These are phyloP conservation scores for Pythium guiyangense DNA, from an alignment of 352 stramenopile species.

Conservation along the genomic window DNA sequence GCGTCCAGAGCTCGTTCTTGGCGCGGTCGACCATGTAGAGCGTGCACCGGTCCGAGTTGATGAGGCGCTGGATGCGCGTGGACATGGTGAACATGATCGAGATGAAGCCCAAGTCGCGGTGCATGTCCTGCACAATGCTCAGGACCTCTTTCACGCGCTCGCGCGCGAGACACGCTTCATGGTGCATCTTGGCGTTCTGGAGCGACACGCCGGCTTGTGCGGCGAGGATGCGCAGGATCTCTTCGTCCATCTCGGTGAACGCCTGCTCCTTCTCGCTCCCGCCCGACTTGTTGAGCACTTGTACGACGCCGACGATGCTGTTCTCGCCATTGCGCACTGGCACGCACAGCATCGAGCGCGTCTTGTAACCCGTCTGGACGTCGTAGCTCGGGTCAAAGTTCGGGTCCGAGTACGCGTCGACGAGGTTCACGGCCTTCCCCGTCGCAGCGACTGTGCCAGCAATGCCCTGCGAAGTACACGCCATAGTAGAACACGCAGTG, in stretches of 20 bases:
- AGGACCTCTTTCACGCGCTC: slow-evolving; percentile 80
- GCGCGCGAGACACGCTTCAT: slow-evolving; percentile 38
- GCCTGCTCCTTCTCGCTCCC: slow-evolving; percentile 46
- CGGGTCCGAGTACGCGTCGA: slow-evolving; percentile 90
- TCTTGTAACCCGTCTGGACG: slow-evolving; percentile 89
- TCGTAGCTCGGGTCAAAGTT: slow-evolving; percentile 93
- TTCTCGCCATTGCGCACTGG: slow-evolving; percentile 79
- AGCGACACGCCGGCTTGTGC: slow-evolving; percentile 84
- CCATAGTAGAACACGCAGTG: neutral
- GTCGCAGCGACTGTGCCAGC: slow-evolving; percentile 83
- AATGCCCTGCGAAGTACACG: slow-evolving; percentile 50
- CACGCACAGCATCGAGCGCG: slow-evolving; percentile 88
- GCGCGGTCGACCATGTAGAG: slow-evolving; percentile 90
- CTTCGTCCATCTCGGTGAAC: slow-evolving; percentile 87
- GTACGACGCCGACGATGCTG: slow-evolving; percentile 84
- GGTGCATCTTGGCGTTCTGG: slow-evolving; percentile 79
- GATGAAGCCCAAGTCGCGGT: slow-evolving; percentile 86
- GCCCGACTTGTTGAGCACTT: slow-evolving; percentile 86
- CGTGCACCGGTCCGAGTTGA: slow-evolving; percentile 90
- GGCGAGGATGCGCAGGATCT: slow-evolving; percentile 83
- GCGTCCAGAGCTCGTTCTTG: slow-evolving; percentile 88
- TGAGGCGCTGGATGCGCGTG: slow-evolving; percentile 76
- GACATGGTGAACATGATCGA: slow-evolving; percentile 91
- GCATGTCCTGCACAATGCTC: slow-evolving; percentile 89
- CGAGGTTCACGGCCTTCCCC: slow-evolving; percentile 85